Percentiles rank a stretch among this genome's conserved stretches.
Conservation (phyloP, 768 basidiomycete genomes). For the Kwoniella botswanensis region DNA sequence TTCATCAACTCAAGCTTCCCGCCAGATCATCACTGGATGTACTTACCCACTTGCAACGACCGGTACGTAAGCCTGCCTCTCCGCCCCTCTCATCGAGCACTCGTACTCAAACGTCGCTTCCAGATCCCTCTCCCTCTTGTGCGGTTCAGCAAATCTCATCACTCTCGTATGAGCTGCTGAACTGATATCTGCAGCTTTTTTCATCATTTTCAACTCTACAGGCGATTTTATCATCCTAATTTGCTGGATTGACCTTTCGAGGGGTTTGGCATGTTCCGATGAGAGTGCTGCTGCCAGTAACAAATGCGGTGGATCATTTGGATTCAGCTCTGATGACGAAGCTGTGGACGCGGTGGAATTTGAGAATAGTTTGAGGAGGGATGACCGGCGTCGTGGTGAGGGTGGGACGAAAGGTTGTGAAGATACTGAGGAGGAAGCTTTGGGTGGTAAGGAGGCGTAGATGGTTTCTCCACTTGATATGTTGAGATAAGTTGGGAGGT, state of each 20-base stretch:
- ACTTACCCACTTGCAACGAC: constrained; percentile 90
- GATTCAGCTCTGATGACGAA: constrained; percentile 12
- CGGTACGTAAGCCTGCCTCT: constrained; percentile 93
- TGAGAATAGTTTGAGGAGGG: constrained; percentile 64
- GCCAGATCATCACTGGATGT: background rate
- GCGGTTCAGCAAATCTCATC: constrained; percentile 69
- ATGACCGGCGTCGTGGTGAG: constrained; percentile 63
- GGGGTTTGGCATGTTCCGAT: constrained; percentile 62
- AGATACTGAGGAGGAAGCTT: constrained; percentile 51
- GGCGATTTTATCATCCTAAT: constrained; percentile 79
- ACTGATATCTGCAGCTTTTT: constrained; percentile 83
- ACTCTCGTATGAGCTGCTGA: constrained; percentile 83
- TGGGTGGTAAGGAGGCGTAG: constrained; percentile 61
- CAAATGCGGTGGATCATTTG: constrained; percentile 52
- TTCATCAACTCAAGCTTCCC: background rate
- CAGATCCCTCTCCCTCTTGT: constrained; percentile 65
- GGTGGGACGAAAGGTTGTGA: constrained; percentile 52
- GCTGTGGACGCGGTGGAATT: constrained; percentile 23
- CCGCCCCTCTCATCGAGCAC: constrained; percentile 76
- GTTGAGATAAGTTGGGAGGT: constrained; percentile 66
- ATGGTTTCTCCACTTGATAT: constrained; percentile 51
- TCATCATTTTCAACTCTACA: constrained; percentile 79
- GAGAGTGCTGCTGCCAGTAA: constrained; percentile 60
- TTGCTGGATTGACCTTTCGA: constrained; percentile 73
- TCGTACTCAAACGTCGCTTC: constrained; percentile 89